Base-by-base conservation (phyloP, 495 filamentous ascomycete genomes). In the Haplographium delicatum region DNA sequence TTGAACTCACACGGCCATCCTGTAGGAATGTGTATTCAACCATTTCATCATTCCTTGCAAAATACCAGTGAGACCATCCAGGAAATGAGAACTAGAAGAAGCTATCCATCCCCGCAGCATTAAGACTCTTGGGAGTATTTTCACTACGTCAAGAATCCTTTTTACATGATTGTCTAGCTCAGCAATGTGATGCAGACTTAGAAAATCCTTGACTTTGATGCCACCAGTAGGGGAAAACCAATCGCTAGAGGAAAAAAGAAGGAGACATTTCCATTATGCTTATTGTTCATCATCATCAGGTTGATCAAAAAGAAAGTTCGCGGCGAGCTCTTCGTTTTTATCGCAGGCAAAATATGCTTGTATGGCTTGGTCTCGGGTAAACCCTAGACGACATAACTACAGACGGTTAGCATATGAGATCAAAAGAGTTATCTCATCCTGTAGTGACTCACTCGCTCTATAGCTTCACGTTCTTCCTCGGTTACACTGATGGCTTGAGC, bases 261-360 rank as follows among this genome's bases (percentile, higher is more conserved):
- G 41, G 15, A 15, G n/a, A 24, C 22, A 31, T 23, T 30, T 41
- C n/a, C n/a, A 2, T 7, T 13, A 44, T 20, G 28, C 19, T 51
- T 26, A 50, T 46, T 53, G 43, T 10, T 47, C 47, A 13, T 85
- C 84, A 24, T 97, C 93, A 51, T 93, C 89, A 1, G 91, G 90
- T 65, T 96, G 89, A 57, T 98, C 93, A 62, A 98, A 98, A 45
- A 98, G 74, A 69, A 96, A 96, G 64, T 98, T 98, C 25, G 93
- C 93, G 3, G 93, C 91, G 28, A 97, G 73, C 65, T 98, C 93
- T 68, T 98, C 93, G 66, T 98, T 96, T 76, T 97, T 98, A 69
- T 98, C 93, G 66, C 93, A 98, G 5, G 93, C 93, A 65, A 98
- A 97, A 72, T 97, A 98, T 10, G 93, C 93, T 72, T 98, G 93